Evolutionary conservation across 108 stramenopile genomes (phyloP).

Genomic region (Skeletonema marinoi): DNA sequence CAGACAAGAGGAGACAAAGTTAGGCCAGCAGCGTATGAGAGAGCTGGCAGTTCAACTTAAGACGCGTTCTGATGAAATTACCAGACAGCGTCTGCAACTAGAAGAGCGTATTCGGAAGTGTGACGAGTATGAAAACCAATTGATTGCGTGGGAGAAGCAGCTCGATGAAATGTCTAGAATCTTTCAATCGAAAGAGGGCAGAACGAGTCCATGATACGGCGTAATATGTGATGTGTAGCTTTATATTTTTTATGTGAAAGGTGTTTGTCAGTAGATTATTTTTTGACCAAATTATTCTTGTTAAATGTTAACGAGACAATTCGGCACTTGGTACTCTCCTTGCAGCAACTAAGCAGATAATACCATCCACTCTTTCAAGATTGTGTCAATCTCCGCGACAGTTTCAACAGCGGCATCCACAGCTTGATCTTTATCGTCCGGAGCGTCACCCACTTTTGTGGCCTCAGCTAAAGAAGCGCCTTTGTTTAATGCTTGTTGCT

Average conservation of each 20-base stretch:
- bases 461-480: slow-evolving; percentile 41
- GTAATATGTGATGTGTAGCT: neutral
- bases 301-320: neutral
- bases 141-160: slow-evolving; percentile 45
- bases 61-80: slow-evolving; percentile 43
- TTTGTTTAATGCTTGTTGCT: neutral
- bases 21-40: slow-evolving; percentile 35
- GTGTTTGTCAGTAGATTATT: neutral
- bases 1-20: slow-evolving; percentile 29
- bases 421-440: slow-evolving; percentile 60
- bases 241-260: neutral
- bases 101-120: slow-evolving; percentile 31
- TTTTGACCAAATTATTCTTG: neutral
- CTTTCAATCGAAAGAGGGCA: slow-evolving; percentile 14
- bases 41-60: slow-evolving; percentile 43
- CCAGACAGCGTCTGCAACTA: slow-evolving; percentile 27
- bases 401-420: slow-evolving; percentile 68
- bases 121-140: slow-evolving; percentile 35
- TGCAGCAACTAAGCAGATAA: neutral
- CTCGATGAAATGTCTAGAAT: slow-evolving; percentile 41
- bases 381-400: slow-evolving; percentile 54
- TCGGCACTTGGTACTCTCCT: neutral
- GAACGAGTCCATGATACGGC: neutral
- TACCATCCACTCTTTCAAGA: slow-evolving; percentile 56
- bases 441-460: slow-evolving; percentile 58